phyloP scores from a whole-genome alignment of 257 asterid species.

The Apocynum venetum region DNA sequence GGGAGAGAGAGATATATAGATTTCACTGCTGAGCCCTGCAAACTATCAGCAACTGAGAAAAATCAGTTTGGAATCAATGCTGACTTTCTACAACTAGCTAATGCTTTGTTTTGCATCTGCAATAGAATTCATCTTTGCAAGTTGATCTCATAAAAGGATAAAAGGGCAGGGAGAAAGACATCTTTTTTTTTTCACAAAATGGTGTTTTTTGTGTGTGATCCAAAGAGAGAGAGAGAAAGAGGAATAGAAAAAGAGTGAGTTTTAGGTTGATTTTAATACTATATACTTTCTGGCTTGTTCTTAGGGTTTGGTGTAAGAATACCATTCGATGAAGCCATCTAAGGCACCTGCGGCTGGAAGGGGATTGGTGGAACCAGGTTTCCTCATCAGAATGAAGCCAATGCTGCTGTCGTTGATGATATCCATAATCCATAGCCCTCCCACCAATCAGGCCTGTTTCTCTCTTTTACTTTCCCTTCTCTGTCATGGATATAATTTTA shows the following conservation, averaged over 20 bases:
- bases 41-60: slow-evolving; percentile 8
- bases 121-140: slow-evolving; percentile 1
- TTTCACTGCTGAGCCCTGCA: slow-evolving; percentile 1
- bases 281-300: background rate
- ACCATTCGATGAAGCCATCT: slow-evolving; percentile 16
- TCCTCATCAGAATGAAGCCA: slow-evolving; percentile 29
- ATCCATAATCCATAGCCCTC: slow-evolving; percentile 19
- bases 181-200: background rate
- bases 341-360: slow-evolving; percentile 16
- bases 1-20: background rate
- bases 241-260: background rate
- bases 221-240: slow-evolving; percentile 4
- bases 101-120: background rate
- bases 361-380: slow-evolving; percentile 34
- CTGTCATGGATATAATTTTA: slow-evolving; percentile 11
- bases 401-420: slow-evolving; percentile 25
- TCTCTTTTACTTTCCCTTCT: slow-evolving; percentile 17
- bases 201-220: slow-evolving; percentile 1
- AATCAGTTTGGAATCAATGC: slow-evolving; percentile 5
- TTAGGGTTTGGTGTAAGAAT: slow-evolving; percentile 7
- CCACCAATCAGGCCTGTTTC: slow-evolving; percentile 22
- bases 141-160: slow-evolving; percentile 12
- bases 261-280: background rate
- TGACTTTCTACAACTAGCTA: background rate
- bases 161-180: slow-evolving; percentile 1